These are phyloP conservation scores for Lactarius vividus DNA, from an alignment of 768 basidiomycete genomes.

Conservation along the genomic window DNA sequence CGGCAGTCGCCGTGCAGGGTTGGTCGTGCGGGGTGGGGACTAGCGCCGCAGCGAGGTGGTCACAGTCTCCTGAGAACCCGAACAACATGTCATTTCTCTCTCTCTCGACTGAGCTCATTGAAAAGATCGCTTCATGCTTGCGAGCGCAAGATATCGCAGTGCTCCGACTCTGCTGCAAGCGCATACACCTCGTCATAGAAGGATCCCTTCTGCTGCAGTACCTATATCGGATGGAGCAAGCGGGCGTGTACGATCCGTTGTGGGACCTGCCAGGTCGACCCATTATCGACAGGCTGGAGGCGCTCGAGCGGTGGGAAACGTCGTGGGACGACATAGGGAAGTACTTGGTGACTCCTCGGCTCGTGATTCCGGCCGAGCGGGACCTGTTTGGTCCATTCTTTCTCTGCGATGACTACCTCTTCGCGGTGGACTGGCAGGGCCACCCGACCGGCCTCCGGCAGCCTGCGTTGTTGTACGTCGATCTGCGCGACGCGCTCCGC, in stretches of 20 bases:
- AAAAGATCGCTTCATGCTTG: constrained; percentile 7
- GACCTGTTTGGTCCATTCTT: constrained; percentile 21
- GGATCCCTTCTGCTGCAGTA: constrained; percentile 17
- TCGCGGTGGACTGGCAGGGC: constrained; percentile 19
- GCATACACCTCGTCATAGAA: neutral
- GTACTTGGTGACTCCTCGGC: constrained; percentile 7
- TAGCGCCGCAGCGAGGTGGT: neutral
- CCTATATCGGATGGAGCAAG: neutral
- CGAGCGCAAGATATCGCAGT: constrained; percentile 3
- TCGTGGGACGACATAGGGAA: constrained; percentile 9
- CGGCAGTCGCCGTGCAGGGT: constrained; percentile 14
- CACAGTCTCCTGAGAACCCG: neutral
- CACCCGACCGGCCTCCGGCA: neutral
- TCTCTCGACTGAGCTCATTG: constrained; percentile 14
- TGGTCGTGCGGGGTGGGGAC: neutral
- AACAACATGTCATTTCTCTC: constrained; percentile 18
- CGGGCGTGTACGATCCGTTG: constrained; percentile 12
- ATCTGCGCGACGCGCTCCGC: constrained; percentile 16
- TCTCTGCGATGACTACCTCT: constrained; percentile 17
- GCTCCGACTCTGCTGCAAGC: constrained; percentile 4
- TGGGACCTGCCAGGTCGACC: neutral
- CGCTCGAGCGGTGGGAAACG: constrained; percentile 16
- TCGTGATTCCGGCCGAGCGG: constrained; percentile 13
- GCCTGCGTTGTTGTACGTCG: constrained; percentile 14
- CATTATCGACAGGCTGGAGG: constrained; percentile 9